phyloP scores from a whole-genome alignment of 139 green algal species.

The Coccomyxa sp. region DNA sequence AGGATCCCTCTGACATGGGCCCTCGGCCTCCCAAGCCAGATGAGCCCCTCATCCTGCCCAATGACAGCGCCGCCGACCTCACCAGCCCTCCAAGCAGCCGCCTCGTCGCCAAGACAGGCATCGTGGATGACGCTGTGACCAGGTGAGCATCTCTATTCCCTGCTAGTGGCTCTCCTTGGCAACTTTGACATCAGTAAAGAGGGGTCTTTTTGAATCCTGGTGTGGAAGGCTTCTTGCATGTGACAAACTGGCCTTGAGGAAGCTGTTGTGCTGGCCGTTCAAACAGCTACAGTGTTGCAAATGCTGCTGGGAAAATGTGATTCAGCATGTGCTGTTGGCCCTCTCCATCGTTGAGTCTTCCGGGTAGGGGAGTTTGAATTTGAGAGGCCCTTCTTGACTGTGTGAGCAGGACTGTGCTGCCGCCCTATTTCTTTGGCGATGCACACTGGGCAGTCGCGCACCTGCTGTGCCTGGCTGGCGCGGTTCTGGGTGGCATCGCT shows the following conservation, averaged over 20 bases:
- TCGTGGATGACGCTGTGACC: not conserved
- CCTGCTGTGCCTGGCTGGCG: slow-evolving; percentile 4
- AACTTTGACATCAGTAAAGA: not conserved
- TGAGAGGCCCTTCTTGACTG: not conserved
- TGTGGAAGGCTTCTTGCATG: too few relatives aligned
- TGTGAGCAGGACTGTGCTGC: slow-evolving; percentile 1
- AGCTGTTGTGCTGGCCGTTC: too few relatives aligned
- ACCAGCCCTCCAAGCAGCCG: not conserved
- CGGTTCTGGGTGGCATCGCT: slow-evolving; percentile 1
- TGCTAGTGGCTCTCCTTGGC: too few relatives aligned
- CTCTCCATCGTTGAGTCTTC: not conserved
- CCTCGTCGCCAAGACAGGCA: not conserved
- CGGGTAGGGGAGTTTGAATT: too few relatives aligned
- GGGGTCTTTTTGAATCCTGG: too few relatives aligned
- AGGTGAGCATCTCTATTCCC: too few relatives aligned
- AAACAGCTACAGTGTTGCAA: too few relatives aligned
- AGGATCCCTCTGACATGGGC: not conserved
- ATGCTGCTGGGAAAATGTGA: too few relatives aligned
- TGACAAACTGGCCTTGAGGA: too few relatives aligned
- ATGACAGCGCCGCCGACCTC: not conserved
- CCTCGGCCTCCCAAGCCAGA: not conserved
- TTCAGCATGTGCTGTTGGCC: not conserved
- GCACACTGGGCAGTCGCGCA: slow-evolving; percentile 1
- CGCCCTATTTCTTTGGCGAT: slow-evolving; percentile 9
- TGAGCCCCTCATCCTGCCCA: not conserved